Evolutionary conservation across 768 basidiomycete species (phyloP).

Genomic region (Chalciporus pseudorubinellus): DNA sequence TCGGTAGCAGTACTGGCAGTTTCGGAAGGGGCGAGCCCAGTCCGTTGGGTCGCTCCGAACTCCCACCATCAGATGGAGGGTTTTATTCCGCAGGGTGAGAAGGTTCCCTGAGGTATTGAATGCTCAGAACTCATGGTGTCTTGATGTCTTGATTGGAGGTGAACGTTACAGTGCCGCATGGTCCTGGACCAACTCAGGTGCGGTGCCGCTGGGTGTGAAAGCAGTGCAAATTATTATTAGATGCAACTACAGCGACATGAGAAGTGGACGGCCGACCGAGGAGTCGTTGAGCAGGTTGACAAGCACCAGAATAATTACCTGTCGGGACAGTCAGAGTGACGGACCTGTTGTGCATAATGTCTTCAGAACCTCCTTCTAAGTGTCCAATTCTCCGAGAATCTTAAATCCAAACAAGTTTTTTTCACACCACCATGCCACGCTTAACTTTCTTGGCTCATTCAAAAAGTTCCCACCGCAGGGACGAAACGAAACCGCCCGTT

Average conservation of each 20-base stretch:
- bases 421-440: conserved; percentile 29
- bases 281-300: neutral
- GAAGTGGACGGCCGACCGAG: neutral
- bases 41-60: too few relatives aligned
- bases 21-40: too few relatives aligned
- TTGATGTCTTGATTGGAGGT: too few relatives aligned
- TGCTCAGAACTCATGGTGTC: neutral
- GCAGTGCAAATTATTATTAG: neutral
- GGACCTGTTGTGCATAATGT: too few relatives aligned
- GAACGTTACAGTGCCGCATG: neutral
- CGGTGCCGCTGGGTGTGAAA: conserved; percentile 21
- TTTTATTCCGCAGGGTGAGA: neutral
- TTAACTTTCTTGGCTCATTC: conserved; percentile 17
- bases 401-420: conserved; percentile 16
- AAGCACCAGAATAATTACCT: neutral
- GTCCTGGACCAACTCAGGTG: neutral
- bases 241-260: neutral
- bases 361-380: too few relatives aligned
- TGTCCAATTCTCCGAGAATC: conserved; percentile 6
- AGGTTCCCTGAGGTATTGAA: neutral
- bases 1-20: conserved; percentile 12
- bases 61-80: neutral
- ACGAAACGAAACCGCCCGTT: conserved; percentile 12
- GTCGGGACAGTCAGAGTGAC: neutral
- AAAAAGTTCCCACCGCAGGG: conserved; percentile 17